These are phyloP conservation scores for Verticillium tricorpus DNA, from an alignment of 2,329 filamentous ascomycete genomes.

Conservation along the genomic window DNA sequence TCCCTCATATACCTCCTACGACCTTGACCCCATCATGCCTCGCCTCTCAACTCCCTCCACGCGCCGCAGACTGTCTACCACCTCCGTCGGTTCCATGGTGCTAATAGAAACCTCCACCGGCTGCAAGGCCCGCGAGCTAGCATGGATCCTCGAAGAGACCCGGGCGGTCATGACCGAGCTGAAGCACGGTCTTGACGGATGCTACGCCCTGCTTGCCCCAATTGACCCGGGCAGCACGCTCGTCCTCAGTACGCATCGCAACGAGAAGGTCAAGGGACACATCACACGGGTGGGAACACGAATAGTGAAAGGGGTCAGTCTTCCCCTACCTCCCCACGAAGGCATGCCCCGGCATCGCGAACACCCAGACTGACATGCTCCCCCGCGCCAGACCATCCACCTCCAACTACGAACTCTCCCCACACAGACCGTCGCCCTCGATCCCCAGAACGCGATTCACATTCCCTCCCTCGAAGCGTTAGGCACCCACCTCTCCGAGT, in stretches of 20 bases:
- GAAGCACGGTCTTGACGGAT: constrained; percentile 74
- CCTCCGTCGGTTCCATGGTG: constrained; percentile 14
- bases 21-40: background rate
- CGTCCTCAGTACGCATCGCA: constrained; percentile 79
- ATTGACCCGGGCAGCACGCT: constrained; percentile 83
- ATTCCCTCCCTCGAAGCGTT: constrained; percentile 69
- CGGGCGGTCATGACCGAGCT: constrained; percentile 43
- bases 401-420: constrained; percentile 70
- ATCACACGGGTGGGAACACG: constrained; percentile 87
- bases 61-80: background rate
- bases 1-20: background rate
- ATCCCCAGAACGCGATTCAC: constrained; percentile 45
- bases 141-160: constrained; percentile 50
- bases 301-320: constrained; percentile 78
- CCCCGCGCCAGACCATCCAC: constrained; percentile 58
- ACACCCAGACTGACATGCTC: background rate
- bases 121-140: constrained; percentile 44
- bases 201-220: constrained; percentile 79
- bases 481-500: constrained; percentile 73
- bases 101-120: constrained; percentile 21
- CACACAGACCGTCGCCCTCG: constrained; percentile 41
- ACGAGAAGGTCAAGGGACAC: constrained; percentile 87
- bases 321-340: background rate
- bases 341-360: background rate
- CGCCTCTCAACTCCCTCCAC: background rate